phyloP scores from a whole-genome alignment of 768 basidiomycete genomes.

The Cubamyces sp. region DNA sequence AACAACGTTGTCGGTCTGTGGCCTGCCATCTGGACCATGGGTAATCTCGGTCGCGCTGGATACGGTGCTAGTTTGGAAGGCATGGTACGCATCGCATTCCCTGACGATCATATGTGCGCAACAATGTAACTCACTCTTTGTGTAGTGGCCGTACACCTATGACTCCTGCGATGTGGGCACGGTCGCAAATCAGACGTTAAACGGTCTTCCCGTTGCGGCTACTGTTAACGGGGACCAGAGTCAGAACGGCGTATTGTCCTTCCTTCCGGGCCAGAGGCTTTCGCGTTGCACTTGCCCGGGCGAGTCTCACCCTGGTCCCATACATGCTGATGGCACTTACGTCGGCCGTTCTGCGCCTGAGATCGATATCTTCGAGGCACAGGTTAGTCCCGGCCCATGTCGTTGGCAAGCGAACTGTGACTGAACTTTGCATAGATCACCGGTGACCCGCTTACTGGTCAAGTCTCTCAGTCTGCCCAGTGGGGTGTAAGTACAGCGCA shows the following conservation, averaged over 20 bases:
- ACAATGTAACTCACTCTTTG: neutral
- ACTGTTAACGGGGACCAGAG: conserved; percentile 57
- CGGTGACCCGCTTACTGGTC: conserved; percentile 52
- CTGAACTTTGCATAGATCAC: conserved; percentile 24
- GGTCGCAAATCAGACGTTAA: conserved; percentile 69
- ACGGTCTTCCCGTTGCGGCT: conserved; percentile 68
- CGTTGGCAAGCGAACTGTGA: conserved; percentile 32
- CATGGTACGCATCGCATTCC: conserved; percentile 50
- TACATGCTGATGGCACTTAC: conserved; percentile 71
- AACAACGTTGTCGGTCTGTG: conserved; percentile 54
- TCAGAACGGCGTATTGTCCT: conserved; percentile 55
- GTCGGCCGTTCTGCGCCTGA: conserved; percentile 86
- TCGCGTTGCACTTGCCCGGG: conserved; percentile 86
- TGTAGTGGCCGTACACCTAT: conserved; percentile 81
- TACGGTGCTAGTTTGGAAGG: conserved; percentile 89
- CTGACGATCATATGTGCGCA: neutral
- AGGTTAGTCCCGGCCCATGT: conserved; percentile 51
- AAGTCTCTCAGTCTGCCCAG: conserved; percentile 87
- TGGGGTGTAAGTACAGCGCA: conserved; percentile 60
- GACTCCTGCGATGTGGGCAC: conserved; percentile 75
- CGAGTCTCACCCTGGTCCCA: conserved; percentile 85
- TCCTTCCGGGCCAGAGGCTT: conserved; percentile 81
- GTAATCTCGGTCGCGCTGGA: conserved; percentile 85
- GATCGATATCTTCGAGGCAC: conserved; percentile 90
- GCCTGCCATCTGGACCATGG: conserved; percentile 63